Evolutionary conservation across 768 basidiomycete genomes (phyloP).

Genomic region (Leccinum uliginosum): DNA sequence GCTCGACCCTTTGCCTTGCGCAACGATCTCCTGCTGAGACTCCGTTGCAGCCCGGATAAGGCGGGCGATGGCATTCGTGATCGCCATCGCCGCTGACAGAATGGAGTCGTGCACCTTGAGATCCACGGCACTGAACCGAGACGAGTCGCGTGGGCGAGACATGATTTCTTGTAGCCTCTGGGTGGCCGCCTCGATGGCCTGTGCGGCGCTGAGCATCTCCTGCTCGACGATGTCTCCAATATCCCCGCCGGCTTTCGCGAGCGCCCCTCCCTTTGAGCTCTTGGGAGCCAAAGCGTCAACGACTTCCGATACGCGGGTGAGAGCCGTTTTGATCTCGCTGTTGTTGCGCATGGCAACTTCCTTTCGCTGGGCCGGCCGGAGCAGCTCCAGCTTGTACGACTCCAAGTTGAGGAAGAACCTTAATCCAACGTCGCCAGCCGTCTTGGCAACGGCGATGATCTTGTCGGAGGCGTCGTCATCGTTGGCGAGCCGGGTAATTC

Average conservation of each 20-base stretch:
- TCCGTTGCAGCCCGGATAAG: conserved; percentile 96
- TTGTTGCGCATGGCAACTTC: conserved; percentile 89
- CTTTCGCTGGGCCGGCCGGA: conserved; percentile 69
- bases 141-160: conserved; percentile 81
- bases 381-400: conserved; percentile 87
- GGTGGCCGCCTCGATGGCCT: conserved; percentile 91
- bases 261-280: conserved; percentile 61
- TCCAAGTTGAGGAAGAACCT: conserved; percentile 95
- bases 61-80: conserved; percentile 91
- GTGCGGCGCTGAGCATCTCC: conserved; percentile 92
- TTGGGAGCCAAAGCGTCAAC: conserved; percentile 87
- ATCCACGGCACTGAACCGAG: conserved; percentile 87
- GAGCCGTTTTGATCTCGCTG: conserved; percentile 74
- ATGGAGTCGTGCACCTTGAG: conserved; percentile 98
- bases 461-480: conserved; percentile 92
- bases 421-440: conserved; percentile 81
- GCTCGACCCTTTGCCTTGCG: conserved; percentile 90
- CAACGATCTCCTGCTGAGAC: conserved; percentile 97
- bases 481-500: conserved; percentile 86
- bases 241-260: conserved; percentile 82
- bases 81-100: conserved; percentile 87
- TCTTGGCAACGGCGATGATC: conserved; percentile 79
- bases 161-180: conserved; percentile 88
- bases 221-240: conserved; percentile 95
- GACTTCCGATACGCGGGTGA: conserved; percentile 80